Base-by-base conservation (phyloP, 2,329 filamentous ascomycete species). In the Penicillium rolfsii region DNA sequence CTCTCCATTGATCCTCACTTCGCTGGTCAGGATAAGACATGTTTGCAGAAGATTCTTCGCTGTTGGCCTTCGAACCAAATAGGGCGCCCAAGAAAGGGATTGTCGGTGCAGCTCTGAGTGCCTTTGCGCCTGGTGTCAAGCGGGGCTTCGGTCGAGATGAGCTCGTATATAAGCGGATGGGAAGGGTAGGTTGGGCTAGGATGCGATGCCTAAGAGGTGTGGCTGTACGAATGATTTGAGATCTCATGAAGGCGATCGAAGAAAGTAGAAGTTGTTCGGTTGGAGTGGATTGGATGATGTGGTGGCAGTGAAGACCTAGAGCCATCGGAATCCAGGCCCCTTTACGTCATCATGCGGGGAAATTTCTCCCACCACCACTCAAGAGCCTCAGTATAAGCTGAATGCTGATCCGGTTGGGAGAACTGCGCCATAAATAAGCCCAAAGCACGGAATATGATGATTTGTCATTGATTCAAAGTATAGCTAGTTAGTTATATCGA, bases 1-100 rank as follows among this genome's bases (percentile, higher is more conserved):
- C 91, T 67, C 88, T 89, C 95, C 95, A 99, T 80, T 98, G 93
- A 59, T 91, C 86, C 24, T 93, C 85, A 41, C 82, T 85, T 77
- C 93, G 91, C 76, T 95, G 80, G 55, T 95, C 86, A n/a, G 95
- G 91, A 70, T 89, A 93, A 64, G 82, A 81, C 79, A 81, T 81
- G 40, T 72, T 70, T 64, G 75, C 63, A 26, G 61, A 63, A 11
- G 61, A 16, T 19, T 75, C 64, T 65, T 77, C 73, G 66, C 83
- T 81, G 45, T 79, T 81, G 46, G 80, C 75, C 55, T 84, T 88
- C 57, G 87, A 85, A 60, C 84, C 83, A 71, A 97, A 96, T 1
- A 97, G 80, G 58, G 89, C 87, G 68, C 90, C 83, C 40, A 97
- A 72, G 68, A 97, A 91, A 1, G 93, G 90, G 71, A 96, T 89